A percentile compares a stretch with the other conserved stretches of the same genome.
phyloP scores from a whole-genome alignment of 2,329 filamentous ascomycete species.

The Colletotrichum sp. region DNA sequence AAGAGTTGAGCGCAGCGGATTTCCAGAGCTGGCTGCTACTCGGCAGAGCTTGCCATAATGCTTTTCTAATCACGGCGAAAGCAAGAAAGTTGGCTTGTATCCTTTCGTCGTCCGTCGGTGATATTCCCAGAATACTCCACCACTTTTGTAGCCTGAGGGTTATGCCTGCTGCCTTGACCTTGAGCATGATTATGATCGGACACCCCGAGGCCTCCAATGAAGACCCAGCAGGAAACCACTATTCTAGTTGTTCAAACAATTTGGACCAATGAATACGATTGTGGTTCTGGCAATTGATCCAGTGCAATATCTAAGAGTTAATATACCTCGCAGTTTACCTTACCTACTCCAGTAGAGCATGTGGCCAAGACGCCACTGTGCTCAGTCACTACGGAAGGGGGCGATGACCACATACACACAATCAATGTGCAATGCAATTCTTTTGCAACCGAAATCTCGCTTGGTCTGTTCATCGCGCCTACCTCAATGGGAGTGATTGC shows the following conservation, averaged over 20 bases:
- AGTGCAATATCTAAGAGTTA: too few relatives aligned
- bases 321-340: neutral
- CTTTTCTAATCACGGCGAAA: too few relatives aligned
- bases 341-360: neutral
- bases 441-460: neutral
- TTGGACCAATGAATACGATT: too few relatives aligned
- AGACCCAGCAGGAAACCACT: rapidly evolving
- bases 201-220: neutral
- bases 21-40: rapidly evolving
- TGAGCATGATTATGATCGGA: neutral
- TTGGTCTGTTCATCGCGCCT: too few relatives aligned
- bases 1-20: neutral
- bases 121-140: neutral
- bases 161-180: neutral
- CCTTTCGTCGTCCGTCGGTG: neutral
- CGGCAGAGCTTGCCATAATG: neutral
- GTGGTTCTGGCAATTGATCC: too few relatives aligned
- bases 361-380: neutral
- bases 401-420: neutral
- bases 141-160: neutral
- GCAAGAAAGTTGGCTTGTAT: too few relatives aligned
- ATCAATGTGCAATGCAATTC: rapidly evolving
- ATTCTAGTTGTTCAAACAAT: too few relatives aligned
- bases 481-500: neutral
- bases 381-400: neutral